Percentiles rank a stretch among this genome's conserved stretches.
Conservation (phyloP, 2,329 filamentous ascomycete species). For the Penicillium aurantiogriseum region DNA sequence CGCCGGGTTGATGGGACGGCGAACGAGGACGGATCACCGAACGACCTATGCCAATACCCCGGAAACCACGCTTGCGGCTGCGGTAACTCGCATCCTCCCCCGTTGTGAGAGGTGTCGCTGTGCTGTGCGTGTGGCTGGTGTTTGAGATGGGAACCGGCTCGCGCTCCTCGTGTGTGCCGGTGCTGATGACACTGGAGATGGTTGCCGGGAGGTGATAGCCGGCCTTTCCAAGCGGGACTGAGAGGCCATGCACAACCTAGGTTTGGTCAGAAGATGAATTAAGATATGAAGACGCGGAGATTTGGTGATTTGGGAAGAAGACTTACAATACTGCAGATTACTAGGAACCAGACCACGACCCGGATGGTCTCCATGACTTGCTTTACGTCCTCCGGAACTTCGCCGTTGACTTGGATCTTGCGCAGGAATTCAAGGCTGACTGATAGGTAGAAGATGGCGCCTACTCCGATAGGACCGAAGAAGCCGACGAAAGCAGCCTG, state of each 20-base stretch:
- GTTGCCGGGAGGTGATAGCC: conserved; percentile 49
- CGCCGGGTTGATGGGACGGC: conserved; percentile 22
- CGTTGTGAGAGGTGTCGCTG: conserved; percentile 25
- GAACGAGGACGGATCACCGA: conserved; percentile 24
- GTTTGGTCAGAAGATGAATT: background rate
- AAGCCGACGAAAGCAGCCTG: conserved; percentile 88
- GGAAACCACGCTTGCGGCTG: conserved; percentile 27
- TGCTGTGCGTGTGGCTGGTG: conserved; percentile 33
- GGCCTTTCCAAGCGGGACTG: conserved; percentile 64
- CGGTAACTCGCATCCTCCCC: conserved; percentile 19
- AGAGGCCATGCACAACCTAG: conserved; percentile 75
- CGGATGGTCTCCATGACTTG: conserved; percentile 64
- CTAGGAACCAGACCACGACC: conserved; percentile 82
- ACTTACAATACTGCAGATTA: conserved; percentile 73
- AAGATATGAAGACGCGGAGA: no score
- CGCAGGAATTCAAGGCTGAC: conserved; percentile 72
- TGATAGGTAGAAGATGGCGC: conserved; percentile 86
- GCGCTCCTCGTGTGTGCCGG: conserved; percentile 31
- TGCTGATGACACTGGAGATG: conserved; percentile 48
- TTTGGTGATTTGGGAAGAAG: background rate
- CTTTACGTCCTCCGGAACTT: conserved; percentile 63
- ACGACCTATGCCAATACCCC: conserved; percentile 27
- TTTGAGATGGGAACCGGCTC: conserved; percentile 32
- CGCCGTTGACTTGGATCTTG: conserved; percentile 57
- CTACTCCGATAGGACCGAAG: conserved; percentile 89